Percentiles rank a stretch among this genome's conserved stretches.
Evolutionary conservation across 2,329 filamentous ascomycete species (phyloP).

Genomic region (Diaporthe sp.): DNA sequence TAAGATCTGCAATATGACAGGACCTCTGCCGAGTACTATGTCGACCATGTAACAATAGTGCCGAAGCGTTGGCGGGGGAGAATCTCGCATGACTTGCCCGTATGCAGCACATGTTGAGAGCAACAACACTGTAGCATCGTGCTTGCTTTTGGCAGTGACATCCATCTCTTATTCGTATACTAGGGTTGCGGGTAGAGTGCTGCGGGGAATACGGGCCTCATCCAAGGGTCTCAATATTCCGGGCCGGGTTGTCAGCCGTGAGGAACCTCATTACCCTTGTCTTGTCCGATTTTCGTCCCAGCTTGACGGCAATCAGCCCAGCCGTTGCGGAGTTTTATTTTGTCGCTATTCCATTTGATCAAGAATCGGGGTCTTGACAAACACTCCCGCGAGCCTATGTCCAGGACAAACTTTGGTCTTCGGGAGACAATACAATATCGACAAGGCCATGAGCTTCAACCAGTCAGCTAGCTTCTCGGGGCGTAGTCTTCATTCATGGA

Average conservation of each 20-base stretch:
- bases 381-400: neutral
- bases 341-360: neutral
- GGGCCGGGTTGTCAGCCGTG: neutral
- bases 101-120: neutral
- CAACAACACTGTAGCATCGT: neutral
- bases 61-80: conserved; percentile 6
- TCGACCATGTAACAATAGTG: neutral
- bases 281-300: neutral
- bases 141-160: neutral
- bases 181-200: neutral
- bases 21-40: neutral
- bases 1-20: neutral
- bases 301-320: neutral
- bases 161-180: neutral
- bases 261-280: neutral
- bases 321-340: neutral
- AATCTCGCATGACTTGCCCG: conserved; percentile 1
- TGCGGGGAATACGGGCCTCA: neutral
- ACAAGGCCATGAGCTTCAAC: neutral
- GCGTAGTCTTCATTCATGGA: neutral
- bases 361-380: neutral
- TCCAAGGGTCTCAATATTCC: neutral
- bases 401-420: neutral
- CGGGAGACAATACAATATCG: neutral
- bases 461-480: neutral